Evolutionary conservation across 148 eudicot genomes (phyloP).

Genomic region (Fagopyrum tataricum): DNA sequence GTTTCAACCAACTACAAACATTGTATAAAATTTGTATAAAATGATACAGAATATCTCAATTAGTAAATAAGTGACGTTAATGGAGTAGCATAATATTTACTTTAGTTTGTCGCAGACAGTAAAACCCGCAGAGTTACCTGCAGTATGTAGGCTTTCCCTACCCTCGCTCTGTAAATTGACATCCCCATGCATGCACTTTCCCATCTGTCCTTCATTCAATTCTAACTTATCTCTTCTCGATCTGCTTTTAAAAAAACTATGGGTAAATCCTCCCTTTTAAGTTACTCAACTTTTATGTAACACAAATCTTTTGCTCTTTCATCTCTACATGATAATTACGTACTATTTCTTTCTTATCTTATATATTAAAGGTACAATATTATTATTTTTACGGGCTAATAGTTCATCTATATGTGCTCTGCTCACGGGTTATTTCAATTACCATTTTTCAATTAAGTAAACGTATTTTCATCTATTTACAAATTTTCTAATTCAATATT

Average conservation of each 20-base stretch:
- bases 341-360: not conserved
- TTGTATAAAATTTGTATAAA: too few relatives aligned
- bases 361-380: not conserved
- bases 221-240: not conserved
- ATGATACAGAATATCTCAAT: too few relatives aligned
- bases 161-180: not conserved
- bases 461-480: too few relatives aligned
- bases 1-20: too few relatives aligned
- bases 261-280: too few relatives aligned
- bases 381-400: too few relatives aligned
- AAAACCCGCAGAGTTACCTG: not conserved
- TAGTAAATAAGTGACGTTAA: too few relatives aligned
- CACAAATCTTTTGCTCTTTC: not conserved
- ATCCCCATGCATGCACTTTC: conserved; percentile 4
- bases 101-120: conserved; percentile 12
- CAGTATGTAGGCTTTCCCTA: conserved; percentile 1
- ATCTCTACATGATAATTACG: not conserved
- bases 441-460: too few relatives aligned
- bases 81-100: not conserved
- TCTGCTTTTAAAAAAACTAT: not conserved
- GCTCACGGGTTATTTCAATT: too few relatives aligned
- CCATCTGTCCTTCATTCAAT: not conserved
- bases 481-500: too few relatives aligned
- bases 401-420: too few relatives aligned
- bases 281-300: not conserved